phyloP scores from a whole-genome alignment of 805 yeast species.

The Lipomyces sp. region DNA sequence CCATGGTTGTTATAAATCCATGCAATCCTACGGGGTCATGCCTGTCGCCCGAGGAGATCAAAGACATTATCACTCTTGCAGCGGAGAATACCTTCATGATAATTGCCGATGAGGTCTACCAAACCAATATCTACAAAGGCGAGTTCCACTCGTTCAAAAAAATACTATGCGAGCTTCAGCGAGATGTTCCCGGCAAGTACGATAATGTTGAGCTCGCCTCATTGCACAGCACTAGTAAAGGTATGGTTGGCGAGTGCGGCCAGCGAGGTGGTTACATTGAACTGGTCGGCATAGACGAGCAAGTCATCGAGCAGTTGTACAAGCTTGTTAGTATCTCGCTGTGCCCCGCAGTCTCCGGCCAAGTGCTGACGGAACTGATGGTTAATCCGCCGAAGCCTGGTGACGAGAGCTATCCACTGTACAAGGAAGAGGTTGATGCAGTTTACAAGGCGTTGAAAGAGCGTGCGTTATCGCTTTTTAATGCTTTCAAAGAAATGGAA shows the following conservation, averaged over 20 bases:
- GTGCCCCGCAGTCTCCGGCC: slow-evolving; percentile 95
- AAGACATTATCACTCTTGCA: slow-evolving; percentile 73
- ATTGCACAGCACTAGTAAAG: slow-evolving; percentile 96
- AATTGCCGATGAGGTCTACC: slow-evolving; percentile 98
- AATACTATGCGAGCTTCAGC: slow-evolving; percentile 69
- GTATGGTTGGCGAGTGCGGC: slow-evolving; percentile 98
- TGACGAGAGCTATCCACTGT: slow-evolving; percentile 72
- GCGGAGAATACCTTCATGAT: slow-evolving; percentile 83
- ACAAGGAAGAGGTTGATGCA: slow-evolving; percentile 61
- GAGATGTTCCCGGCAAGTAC: slow-evolving; percentile 58
- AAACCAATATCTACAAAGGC: slow-evolving; percentile 74
- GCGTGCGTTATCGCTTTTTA: slow-evolving; percentile 68
- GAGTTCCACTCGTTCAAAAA: slow-evolving; percentile 84
- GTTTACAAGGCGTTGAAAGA: slow-evolving; percentile 66
- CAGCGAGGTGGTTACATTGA: slow-evolving; percentile 99
- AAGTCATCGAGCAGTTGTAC: slow-evolving; percentile 70
- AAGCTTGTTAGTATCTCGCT: slow-evolving; percentile 89
- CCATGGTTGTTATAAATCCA: slow-evolving; percentile 93
- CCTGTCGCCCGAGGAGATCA: slow-evolving; percentile 66
- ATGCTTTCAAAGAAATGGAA: slow-evolving; percentile 75
- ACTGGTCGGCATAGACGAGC: slow-evolving; percentile 74
- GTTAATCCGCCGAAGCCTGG: slow-evolving; percentile 85
- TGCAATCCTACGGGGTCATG: slow-evolving; percentile 98
- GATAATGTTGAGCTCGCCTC: slow-evolving; percentile 86
- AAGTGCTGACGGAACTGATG: slow-evolving; percentile 91